A percentile compares a stretch with the other conserved stretches of the same genome.
Conservation (phyloP, 345 rosid species). For the Excoecaria agallocha region DNA sequence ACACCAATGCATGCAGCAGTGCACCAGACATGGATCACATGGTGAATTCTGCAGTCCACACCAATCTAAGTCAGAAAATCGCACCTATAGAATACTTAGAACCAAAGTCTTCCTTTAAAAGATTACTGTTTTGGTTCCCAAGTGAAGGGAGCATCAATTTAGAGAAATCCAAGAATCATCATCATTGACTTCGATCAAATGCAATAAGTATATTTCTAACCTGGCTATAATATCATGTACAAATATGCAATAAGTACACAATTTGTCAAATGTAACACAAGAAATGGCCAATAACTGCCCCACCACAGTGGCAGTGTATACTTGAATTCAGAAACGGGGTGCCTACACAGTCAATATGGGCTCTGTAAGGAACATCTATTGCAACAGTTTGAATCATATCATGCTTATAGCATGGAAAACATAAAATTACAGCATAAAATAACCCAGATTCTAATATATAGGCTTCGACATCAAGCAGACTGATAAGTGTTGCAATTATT, state of each 20-base stretch:
- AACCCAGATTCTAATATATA: neutral
- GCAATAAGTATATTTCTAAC: neutral
- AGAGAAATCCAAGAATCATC: neutral
- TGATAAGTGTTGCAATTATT: too few relatives aligned
- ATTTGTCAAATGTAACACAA: neutral
- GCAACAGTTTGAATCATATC: neutral
- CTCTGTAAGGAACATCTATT: neutral
- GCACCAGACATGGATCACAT: constrained; percentile 36
- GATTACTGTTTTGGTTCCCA: neutral
- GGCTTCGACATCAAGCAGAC: neutral
- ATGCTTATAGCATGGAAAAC: neutral
- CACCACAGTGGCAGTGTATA: neutral
- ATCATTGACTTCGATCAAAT: neutral
- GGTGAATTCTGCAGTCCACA: constrained; percentile 70
- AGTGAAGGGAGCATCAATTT: neutral
- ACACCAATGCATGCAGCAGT: constrained; percentile 27
- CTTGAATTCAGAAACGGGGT: neutral
- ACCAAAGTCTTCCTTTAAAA: neutral
- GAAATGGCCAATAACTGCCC: neutral
- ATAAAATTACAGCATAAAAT: neutral
- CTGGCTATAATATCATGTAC: neutral
- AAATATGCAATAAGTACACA: neutral
- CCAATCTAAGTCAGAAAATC: constrained; percentile 6
- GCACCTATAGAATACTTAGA: neutral
- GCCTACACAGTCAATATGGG: neutral